Evolutionary conservation across 169 alveolate species (phyloP), one percentile per base, ranked within the genome.

Genomic region (Hepatocystis sp.): DNA sequence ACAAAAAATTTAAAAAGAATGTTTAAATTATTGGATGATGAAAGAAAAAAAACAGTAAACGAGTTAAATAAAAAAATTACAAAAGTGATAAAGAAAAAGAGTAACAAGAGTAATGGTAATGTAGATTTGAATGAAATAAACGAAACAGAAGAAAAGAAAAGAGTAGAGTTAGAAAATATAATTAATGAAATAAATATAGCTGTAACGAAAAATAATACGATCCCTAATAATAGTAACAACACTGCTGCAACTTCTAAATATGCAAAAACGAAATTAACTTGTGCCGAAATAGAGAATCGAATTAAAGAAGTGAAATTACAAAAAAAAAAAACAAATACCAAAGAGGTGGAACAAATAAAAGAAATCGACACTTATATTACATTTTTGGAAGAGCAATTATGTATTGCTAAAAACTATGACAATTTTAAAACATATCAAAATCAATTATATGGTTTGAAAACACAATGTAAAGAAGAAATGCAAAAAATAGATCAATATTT

Each of bases 351-450:
- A 71, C 76, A 71, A 71, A 42, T 71, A 28, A 76, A 71, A 71
- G 86, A 71, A 71, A 76, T 60, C 13, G 44, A 71, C 39, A 71
- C 86, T 7, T 71, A 71, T 34, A 71, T 71, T 2, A 71, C 55
- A 13, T 71, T 56, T 34, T 49, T 71, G 58, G 86, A 71, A 51
- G 86, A 71, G 40, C 86, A 71, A 71, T 71, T 71, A 56, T 40
- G n/a, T 42, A 56, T 71, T 7, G 58, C 86, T 0, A 71, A 71
- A 40, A 71, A 71, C 58, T 71, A 71, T 49, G 86, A 71, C 28
- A 71, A 25, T 19, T 71, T 71, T 71, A 71, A 71, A 71, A 56
- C 23, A 10, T 71, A 56, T n/a, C 86, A 71, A 51, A 71, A 71
- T 63, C 51, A 65, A 4, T 39, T 71, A 34, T 25, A 40, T 23